phyloP scores from a whole-genome alignment of 305 asterid species.

The Withania somnifera region DNA sequence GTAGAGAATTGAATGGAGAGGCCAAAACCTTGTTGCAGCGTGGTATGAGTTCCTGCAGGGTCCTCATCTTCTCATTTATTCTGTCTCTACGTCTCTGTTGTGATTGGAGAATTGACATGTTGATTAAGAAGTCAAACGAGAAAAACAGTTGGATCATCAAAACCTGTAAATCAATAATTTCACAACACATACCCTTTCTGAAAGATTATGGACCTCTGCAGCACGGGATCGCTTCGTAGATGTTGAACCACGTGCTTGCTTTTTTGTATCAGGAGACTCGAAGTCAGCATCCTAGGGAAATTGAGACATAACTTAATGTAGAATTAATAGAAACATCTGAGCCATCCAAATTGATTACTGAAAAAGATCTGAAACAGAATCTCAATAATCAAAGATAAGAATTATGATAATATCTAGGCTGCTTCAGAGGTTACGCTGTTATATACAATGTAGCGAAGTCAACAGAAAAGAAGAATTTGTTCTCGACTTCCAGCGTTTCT shows the following conservation, averaged over 20 bases:
- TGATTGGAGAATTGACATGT: slow-evolving; percentile 3
- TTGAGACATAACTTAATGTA: neutral
- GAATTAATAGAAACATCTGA: neutral
- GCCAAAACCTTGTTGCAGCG: slow-evolving; percentile 76
- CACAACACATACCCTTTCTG: slow-evolving; percentile 62
- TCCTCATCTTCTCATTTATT: slow-evolving; percentile 79
- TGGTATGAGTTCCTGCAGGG: slow-evolving; percentile 80
- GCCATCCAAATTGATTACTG: neutral
- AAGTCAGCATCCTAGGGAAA: slow-evolving; percentile 41
- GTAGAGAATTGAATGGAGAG: neutral
- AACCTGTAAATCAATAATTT: neutral
- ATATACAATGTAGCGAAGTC: neutral
- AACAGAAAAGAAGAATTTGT: neutral
- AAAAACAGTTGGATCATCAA: neutral
- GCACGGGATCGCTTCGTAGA: slow-evolving; percentile 75
- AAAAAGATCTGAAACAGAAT: neutral
- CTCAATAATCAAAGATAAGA: neutral
- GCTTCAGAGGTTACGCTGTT: neutral
- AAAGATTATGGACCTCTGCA: slow-evolving; percentile 83
- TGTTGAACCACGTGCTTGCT: slow-evolving; percentile 41
- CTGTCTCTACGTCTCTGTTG: slow-evolving; percentile 83
- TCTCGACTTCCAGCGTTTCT: neutral
- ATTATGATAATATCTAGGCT: neutral
- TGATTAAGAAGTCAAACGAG: neutral
- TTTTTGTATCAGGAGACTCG: slow-evolving; percentile 39